Conservation (phyloP, 1,139 yeast genomes). For the Entelexis paramagnoliae region DNA sequence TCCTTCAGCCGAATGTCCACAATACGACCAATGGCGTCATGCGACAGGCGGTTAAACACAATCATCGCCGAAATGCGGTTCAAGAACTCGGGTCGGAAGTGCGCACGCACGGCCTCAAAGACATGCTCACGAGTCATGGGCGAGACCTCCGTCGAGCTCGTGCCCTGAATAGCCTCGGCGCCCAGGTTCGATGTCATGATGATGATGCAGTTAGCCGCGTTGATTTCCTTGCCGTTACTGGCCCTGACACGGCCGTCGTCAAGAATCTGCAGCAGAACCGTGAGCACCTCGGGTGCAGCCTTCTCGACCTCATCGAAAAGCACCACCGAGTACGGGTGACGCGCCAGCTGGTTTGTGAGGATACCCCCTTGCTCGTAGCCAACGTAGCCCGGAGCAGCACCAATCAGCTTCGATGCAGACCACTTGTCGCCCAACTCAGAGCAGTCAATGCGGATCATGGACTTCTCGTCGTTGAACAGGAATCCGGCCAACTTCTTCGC, state of each 20-base stretch:
- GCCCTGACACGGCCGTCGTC: conserved; percentile 97
- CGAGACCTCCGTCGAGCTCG: conserved; percentile 46
- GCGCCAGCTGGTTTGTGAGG: conserved; percentile 78
- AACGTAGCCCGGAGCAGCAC: conserved; percentile 97
- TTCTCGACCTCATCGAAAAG: conserved; percentile 95
- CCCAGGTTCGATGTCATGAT: conserved; percentile 98
- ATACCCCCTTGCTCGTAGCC: conserved; percentile 98
- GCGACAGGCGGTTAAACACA: conserved; percentile 82
- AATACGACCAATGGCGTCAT: conserved; percentile 84
- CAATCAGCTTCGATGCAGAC: conserved; percentile 86
- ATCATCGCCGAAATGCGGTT: conserved; percentile 91
- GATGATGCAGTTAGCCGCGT: conserved; percentile 82
- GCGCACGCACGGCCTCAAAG: conserved; percentile 74
- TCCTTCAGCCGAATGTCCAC: conserved; percentile 75
- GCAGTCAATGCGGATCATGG: conserved; percentile 95
- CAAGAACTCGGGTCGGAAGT: conserved; percentile 94
- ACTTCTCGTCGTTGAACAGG: conserved; percentile 88
- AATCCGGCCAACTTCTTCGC: conserved; percentile 95
- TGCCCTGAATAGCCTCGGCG: conserved; percentile 72
- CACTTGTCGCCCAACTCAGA: conserved; percentile 92
- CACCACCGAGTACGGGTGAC: conserved; percentile 90
- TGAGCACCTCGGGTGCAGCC: conserved; percentile 98
- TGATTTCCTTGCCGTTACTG: conserved; percentile 85
- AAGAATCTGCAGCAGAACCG: conserved; percentile 76
- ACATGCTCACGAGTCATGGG: conserved; percentile 62